Base-by-base conservation (phyloP, 768 basidiomycete genomes). In the Favolaschia claudopus region DNA sequence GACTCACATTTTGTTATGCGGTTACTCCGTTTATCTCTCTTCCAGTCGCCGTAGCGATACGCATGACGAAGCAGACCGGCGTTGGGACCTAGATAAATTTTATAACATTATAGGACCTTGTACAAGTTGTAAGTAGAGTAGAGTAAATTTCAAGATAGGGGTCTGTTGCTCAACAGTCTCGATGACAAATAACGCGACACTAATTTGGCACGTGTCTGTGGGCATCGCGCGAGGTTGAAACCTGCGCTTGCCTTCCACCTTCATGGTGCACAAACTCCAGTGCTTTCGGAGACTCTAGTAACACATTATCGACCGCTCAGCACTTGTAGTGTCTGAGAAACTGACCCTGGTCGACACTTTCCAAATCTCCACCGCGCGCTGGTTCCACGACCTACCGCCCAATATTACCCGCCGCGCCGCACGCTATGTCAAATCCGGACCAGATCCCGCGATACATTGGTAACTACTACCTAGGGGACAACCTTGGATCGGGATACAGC, bases 401-500 rank as follows among this genome's bases (percentile, higher is more conserved):
- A n/a, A n/a, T n/a, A n/a, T n/a, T n/a, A n/a, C 25, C 37, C 44
- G 45, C 45, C 31, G 22, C 19, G 27, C 38, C 22, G n/a, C 9
- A 12, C 20, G 39, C 40, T 48, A 55, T 63, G 62, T 55, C 62
- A 25, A 42, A 49, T 24, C 53, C 44, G 20, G 63, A 58, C 19
- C 36, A 46, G 15, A 69, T 80, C 20, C 80, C 82, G 12, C 65
- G 65, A 25, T 51, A 72, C n/a, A 73, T 91, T 13, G 87, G 80
- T 15, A 91, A 90, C 68, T 91, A 81, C 74, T 83, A 77, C 72
- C 68, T 92, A 31, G 77, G 79, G 20, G 79, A 85, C 33, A 78
- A 76, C 17, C 76, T 92, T 27, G 90, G 90, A 22, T 86, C 89
- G 40, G 90, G 90, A 3, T 92, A 88, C 68, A 91, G 89, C 59